A percentile compares a stretch with the other conserved stretches of the same genome.
phyloP scores from a whole-genome alignment of 192 early-diverging fungal species.

The Entomortierella chlamydospora region DNA sequence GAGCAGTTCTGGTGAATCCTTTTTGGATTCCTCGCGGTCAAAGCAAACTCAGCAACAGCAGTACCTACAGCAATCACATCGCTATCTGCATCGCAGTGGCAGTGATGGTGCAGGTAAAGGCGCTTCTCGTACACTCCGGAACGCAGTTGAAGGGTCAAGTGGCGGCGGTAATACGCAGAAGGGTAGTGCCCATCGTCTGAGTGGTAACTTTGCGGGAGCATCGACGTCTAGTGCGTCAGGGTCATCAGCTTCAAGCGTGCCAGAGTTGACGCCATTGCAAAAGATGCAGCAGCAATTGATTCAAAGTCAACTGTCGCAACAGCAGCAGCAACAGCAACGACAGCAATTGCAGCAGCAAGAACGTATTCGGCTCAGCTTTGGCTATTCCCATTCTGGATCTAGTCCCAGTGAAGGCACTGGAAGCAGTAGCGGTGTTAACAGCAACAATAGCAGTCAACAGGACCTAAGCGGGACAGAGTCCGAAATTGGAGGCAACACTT shows the following conservation, averaged over 20 bases:
- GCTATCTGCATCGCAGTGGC: constrained; percentile 27
- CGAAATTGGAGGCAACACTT: neutral
- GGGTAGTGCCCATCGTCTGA: neutral
- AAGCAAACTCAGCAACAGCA: constrained; percentile 5
- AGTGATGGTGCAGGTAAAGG: constrained; percentile 34
- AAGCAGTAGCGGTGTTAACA: constrained; percentile 17
- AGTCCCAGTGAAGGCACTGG: constrained; percentile 14
- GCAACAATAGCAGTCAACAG: constrained; percentile 35
- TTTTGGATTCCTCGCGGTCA: neutral
- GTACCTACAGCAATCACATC: constrained; percentile 9
- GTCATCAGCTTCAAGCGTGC: no score
- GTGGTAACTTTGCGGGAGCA: neutral
- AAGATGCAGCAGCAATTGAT: constrained; percentile 42
- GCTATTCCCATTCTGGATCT: constrained; percentile 31
- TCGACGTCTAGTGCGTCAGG: neutral
- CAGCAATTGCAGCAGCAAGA: constrained; percentile 29
- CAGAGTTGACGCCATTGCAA: constrained; percentile 34
- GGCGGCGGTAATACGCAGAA: neutral
- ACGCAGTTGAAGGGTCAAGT: neutral
- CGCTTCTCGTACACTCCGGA: neutral
- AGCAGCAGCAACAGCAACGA: constrained; percentile 8
- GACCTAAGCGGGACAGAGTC: constrained; percentile 13
- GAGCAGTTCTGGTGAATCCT: constrained; percentile 7
- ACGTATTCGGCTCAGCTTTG: constrained; percentile 23
- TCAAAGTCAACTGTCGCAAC: constrained; percentile 7